These are phyloP conservation scores for Rhodotorula sp. DNA, from an alignment of 1,284 basidiomycete genomes.

Conservation along the genomic window DNA sequence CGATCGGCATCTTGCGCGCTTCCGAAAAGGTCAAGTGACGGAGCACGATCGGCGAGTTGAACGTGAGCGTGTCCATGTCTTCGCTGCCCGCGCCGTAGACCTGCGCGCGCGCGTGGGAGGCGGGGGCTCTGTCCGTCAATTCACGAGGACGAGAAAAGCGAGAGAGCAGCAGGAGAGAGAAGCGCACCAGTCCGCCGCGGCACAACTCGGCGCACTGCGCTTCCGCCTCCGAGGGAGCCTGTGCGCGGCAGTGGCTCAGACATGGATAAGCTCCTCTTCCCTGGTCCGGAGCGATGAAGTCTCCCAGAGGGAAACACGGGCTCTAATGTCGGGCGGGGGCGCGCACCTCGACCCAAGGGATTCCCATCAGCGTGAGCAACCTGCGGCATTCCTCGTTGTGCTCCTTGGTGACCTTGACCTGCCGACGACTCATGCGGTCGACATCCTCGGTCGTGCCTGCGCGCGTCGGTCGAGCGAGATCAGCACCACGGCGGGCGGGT, in stretches of 20 bases:
- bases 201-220: conserved; percentile 98
- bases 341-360: conserved; percentile 82
- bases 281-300: no score
- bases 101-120: conserved; percentile 50
- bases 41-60: conserved; percentile 83
- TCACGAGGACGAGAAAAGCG: neutral
- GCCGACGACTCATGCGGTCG: conserved; percentile 83
- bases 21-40: conserved; percentile 99
- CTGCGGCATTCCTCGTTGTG: conserved; percentile 95
- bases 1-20: conserved; percentile 96
- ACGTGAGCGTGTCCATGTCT: conserved; percentile 99
- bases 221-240: conserved; percentile 98
- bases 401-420: conserved; percentile 90
- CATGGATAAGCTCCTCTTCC: no score
- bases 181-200: conserved; percentile 63
- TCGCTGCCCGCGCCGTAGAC: conserved; percentile 96
- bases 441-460: conserved; percentile 82
- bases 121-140: neutral
- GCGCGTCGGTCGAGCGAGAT: neutral
- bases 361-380: conserved; percentile 90
- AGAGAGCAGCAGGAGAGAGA: neutral
- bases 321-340: no score
- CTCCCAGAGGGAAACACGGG: no score
- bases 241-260: neutral
- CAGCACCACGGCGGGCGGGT: neutral